Base-by-base conservation (phyloP, 2,329 filamentous ascomycete genomes). In the Alternaria sp. region DNA sequence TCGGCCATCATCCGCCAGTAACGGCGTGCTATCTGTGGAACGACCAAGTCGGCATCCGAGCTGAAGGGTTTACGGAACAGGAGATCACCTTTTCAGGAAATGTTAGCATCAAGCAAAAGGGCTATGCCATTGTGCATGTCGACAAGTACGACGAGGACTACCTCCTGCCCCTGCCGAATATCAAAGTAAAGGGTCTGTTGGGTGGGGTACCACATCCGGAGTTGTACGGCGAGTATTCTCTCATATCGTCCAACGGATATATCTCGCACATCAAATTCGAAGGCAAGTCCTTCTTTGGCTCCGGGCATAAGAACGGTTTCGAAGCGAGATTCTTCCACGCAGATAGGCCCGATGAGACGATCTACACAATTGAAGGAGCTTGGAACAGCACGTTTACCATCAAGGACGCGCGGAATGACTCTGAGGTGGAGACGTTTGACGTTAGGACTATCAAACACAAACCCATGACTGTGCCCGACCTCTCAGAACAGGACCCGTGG, bases 11-110 rank as follows among this genome's bases (percentile, higher is more conserved):
- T 63, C 81, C 82, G 5, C 82, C 81, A 1, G 74, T 83, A 7
- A 83, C 81, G 10, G 81, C 81, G 4, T 83, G 81, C 62, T 81
- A 82, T 63, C 71, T 83, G 12, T 82, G 80, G 78, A 83, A 83
- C 49, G 78, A 81, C 12, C 78, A 79, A 59, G 68, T 78, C 46
- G 80, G 81, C 0, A 74, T 82, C 12, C 68, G 79, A 40, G 81
- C 81, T 10, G 79, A 83, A 63, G 81, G 81, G 0, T 83, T 82
- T 62, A 81, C 81, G 9, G 74, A 81, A 49, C 81, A 83, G 65
- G 80, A 82, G 49, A 82, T 83, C 38, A 82, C 81, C 0, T 83
- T 83, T 55, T 78, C 71, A 5, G 81, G 81, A 1, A 78, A 70
- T 30, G 80, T 83, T 8, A 81, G 76, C 62, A 81, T 83, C 57